Evolutionary conservation across 2,329 filamentous ascomycete species (phyloP).

Genomic region (Cladorrhinum sp.): DNA sequence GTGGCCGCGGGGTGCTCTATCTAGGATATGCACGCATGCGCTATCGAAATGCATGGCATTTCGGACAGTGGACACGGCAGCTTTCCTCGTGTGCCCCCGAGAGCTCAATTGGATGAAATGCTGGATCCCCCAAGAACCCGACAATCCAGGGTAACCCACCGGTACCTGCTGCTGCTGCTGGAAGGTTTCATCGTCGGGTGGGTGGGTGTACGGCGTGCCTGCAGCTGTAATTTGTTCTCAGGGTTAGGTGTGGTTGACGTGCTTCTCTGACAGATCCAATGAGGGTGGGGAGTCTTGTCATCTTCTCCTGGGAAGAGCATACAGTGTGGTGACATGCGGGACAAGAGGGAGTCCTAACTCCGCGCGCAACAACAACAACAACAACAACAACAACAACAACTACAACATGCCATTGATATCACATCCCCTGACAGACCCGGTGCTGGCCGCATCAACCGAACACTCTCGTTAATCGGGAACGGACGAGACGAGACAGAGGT

Average conservation of each 20-base stretch:
- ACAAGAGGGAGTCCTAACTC: neutral
- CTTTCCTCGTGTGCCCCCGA: slow-evolving; percentile 6
- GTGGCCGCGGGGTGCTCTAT: slow-evolving; percentile 15
- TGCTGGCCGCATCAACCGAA: neutral
- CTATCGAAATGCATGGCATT: slow-evolving; percentile 11
- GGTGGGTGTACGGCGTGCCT: slow-evolving; percentile 15
- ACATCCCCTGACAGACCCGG: neutral
- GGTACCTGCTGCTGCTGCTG: slow-evolving; percentile 9
- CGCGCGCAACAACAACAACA: neutral
- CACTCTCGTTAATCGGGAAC: neutral
- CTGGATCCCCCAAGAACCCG: slow-evolving; percentile 7
- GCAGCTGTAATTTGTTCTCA: slow-evolving; percentile 12
- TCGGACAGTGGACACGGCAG: slow-evolving; percentile 4
- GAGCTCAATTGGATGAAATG: slow-evolving; percentile 1
- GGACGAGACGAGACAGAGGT: neutral
- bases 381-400: neutral
- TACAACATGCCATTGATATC: neutral
- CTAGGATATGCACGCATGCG: slow-evolving; percentile 9
- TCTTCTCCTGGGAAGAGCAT: neutral
- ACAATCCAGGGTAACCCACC: slow-evolving; percentile 13
- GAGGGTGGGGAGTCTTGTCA: neutral
- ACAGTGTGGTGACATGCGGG: neutral
- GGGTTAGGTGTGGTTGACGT: slow-evolving; percentile 9
- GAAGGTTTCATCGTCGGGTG: slow-evolving; percentile 14
- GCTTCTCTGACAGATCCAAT: neutral